Conservation (phyloP, 306 rosid species). For the Vigna trinervia region DNA sequence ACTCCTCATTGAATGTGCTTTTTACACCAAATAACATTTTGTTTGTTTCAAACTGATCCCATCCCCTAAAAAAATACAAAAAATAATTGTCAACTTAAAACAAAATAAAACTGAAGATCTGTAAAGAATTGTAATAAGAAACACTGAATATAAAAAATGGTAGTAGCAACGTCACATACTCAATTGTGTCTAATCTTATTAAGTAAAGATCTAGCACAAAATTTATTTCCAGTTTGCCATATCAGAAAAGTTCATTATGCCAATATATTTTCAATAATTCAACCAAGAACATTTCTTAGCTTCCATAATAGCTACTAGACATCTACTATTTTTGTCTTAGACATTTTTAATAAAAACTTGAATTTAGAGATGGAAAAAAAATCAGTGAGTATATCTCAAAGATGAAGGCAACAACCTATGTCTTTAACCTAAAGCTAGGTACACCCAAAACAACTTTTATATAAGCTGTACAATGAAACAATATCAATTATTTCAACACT, state of each 20-base stretch:
- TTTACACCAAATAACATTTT: slow-evolving; percentile 85
- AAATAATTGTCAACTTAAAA: background rate
- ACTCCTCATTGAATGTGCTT: slow-evolving; percentile 88
- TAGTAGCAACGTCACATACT: slow-evolving; percentile 4
- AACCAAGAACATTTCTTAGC: slow-evolving; percentile 28
- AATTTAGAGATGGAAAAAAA: no score
- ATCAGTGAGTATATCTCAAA: no score
- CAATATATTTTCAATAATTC: slow-evolving; percentile 16
- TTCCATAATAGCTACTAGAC: slow-evolving; percentile 18
- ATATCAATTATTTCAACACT: no score
- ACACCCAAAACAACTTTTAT: no score
- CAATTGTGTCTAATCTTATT: slow-evolving; percentile 23
- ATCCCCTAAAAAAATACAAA: slow-evolving; percentile 59
- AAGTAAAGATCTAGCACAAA: slow-evolving; percentile 33
- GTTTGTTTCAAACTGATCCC: slow-evolving; percentile 96
- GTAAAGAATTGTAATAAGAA: slow-evolving; percentile 16
- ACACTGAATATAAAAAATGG: slow-evolving; percentile 8
- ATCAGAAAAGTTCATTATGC: slow-evolving; percentile 16
- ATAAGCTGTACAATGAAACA: no score
- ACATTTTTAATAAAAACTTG: no score
- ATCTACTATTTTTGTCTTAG: no score
- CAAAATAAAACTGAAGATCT: background rate
- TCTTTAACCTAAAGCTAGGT: no score
- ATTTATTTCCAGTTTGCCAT: slow-evolving; percentile 31
- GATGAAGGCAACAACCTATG: no score